phyloP scores from a whole-genome alignment of 2,329 filamentous ascomycete genomes.

The Reticulascus tulasneorum region DNA sequence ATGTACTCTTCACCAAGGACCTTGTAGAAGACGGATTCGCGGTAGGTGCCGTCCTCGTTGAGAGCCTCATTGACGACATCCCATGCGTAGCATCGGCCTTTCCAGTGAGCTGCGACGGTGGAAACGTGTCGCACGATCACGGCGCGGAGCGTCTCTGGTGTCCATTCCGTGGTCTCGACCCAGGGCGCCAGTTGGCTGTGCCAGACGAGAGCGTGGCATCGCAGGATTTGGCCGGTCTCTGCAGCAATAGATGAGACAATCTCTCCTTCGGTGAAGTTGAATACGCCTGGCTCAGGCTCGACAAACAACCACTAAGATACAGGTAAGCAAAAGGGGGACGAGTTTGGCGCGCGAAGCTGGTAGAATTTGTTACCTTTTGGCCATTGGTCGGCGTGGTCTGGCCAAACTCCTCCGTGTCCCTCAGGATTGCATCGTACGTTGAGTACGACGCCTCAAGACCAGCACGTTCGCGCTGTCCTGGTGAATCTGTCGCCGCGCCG shows the following conservation, averaged over 20 bases:
- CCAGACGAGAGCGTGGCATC: conserved; percentile 54
- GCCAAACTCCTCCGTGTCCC: conserved; percentile 53
- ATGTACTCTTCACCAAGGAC: conserved; percentile 55
- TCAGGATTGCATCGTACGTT: conserved; percentile 50
- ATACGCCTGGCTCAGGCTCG: conserved; percentile 53
- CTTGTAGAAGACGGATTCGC: conserved; percentile 49
- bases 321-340: conserved; percentile 1
- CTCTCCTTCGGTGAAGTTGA: conserved; percentile 59
- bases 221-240: conserved; percentile 40
- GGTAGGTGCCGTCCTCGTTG: conserved; percentile 52
- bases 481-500: conserved; percentile 56
- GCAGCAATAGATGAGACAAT: conserved; percentile 39
- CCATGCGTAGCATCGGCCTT: conserved; percentile 59
- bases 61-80: conserved; percentile 64
- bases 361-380: conserved; percentile 34
- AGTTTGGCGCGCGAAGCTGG: no score
- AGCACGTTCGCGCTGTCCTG: conserved; percentile 31
- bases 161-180: conserved; percentile 41
- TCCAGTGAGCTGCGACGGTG: conserved; percentile 53
- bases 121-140: conserved; percentile 54
- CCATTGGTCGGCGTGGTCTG: conserved; percentile 59
- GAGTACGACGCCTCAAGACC: conserved; percentile 47
- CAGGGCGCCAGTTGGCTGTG: conserved; percentile 40
- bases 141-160: conserved; percentile 50
- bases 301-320: conserved; percentile 47